Conservation (phyloP, 2,329 filamentous ascomycete species). For the Fusarium penzigii region DNA sequence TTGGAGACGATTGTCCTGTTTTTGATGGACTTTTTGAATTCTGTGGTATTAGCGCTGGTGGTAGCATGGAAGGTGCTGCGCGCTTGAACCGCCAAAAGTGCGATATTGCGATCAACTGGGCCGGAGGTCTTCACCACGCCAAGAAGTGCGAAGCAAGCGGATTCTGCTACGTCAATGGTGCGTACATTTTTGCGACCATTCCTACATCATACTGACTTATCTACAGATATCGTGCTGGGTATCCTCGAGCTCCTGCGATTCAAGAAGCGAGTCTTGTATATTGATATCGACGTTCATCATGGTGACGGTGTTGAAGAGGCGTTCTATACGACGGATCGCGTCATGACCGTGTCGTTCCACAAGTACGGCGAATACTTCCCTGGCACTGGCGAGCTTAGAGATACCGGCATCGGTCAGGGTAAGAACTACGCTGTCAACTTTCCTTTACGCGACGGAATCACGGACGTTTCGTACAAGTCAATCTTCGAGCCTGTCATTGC, state of each 20-base stretch:
- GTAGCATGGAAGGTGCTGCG: slow-evolving; percentile 89
- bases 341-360: slow-evolving; percentile 93
- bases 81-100: slow-evolving; percentile 88
- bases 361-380: slow-evolving; percentile 98
- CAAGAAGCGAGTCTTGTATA: slow-evolving; percentile 94
- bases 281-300: slow-evolving; percentile 94
- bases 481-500: slow-evolving; percentile 92
- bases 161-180: slow-evolving; percentile 98
- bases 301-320: slow-evolving; percentile 92
- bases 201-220: slow-evolving; percentile 7
- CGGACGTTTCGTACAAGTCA: slow-evolving; percentile 83
- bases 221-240: slow-evolving; percentile 86
- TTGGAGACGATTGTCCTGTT: slow-evolving; percentile 94
- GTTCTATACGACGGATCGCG: slow-evolving; percentile 88
- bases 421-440: slow-evolving; percentile 93
- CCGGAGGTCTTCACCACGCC: slow-evolving; percentile 92
- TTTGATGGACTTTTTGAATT: slow-evolving; percentile 98
- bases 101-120: slow-evolving; percentile 98
- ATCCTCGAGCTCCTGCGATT: slow-evolving; percentile 89
- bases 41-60: slow-evolving; percentile 90
- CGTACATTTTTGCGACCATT: slow-evolving; percentile 31
- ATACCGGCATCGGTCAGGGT: slow-evolving; percentile 83
- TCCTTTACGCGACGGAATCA: slow-evolving; percentile 87
- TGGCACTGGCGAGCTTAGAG: slow-evolving; percentile 82
- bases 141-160: slow-evolving; percentile 96